Base-by-base conservation (phyloP, 257 asterid genomes). In the Agastache rugosa region DNA sequence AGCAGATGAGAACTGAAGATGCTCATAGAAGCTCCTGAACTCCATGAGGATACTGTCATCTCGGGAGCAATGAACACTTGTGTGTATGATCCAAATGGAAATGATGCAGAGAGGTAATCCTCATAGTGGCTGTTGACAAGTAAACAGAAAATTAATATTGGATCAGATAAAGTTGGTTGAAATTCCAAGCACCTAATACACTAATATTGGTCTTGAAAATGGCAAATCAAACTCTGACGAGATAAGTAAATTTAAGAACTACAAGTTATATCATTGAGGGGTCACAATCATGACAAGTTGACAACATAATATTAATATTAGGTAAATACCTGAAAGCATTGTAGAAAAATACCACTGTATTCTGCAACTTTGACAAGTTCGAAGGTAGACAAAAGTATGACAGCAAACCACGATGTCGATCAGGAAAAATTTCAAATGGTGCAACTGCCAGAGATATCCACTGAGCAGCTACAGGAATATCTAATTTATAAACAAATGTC, bases 1-100 rank as follows among this genome's bases (percentile, higher is more conserved):
- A 95, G 89, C 48, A 95, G 77, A 65, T 95, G 93, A 69, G 97
- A 90, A 80, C 98, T 95, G 86, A 95, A 95, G 78, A 95, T 86
- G 82, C 96, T 87, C 79, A 86, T 74, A 78, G 99, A 89, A 68
- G 98, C 96, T 83, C 98, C 99, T 72, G 77, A 72, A 77, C 88
- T 88, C 83, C 85, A 82, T 9, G 96, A 91, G 59, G 99, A 90
- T 71, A 92, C 82, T 67, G 92, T 88, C 92, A 95, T 92, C 85
- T 90, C 99, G 67, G 99, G 93, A 74, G 94, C 78, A 41, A 95
- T 75, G 80, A 95, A 95, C 62, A 90, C 90, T 88, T 95, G 99
- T 58, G 83, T 76, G 84, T 95, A 95, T 35, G 97, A 90, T 74
- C 98, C 98, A 85, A 95, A 95, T 63, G 99, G 99, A 91, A 90